Evolutionary conservation across 2,329 filamentous ascomycete species (phyloP).

Genomic region (Epichloe sp.): DNA sequence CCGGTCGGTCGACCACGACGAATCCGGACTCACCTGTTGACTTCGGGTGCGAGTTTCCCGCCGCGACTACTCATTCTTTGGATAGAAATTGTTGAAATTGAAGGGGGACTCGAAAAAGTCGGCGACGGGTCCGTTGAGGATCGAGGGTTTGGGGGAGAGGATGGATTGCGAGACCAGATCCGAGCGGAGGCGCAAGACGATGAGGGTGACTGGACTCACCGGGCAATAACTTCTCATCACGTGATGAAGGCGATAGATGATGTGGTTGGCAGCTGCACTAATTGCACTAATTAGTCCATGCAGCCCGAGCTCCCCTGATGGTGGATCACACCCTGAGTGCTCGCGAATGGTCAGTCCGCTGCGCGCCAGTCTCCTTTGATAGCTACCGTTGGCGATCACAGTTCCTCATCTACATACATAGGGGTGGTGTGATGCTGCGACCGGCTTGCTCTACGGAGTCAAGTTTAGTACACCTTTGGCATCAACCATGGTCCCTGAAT

Average conservation of each 20-base stretch:
- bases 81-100: conserved; percentile 21
- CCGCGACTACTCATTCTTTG: conserved; percentile 94
- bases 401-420: too few species aligned
- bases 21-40: conserved; percentile 60
- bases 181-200: conserved; percentile 15
- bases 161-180: conserved; percentile 18
- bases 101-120: conserved; percentile 17
- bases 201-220: conserved; percentile 15
- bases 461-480: too few species aligned
- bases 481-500: too few species aligned
- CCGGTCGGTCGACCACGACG: conserved; percentile 1
- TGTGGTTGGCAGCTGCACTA: not conserved
- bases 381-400: too few species aligned
- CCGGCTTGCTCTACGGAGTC: too few species aligned
- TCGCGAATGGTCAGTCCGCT: too few species aligned
- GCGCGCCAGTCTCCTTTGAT: too few species aligned
- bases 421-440: too few species aligned
- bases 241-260: conserved; percentile 11
- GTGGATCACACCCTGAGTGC: too few species aligned
- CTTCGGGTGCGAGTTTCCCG: conserved; percentile 97
- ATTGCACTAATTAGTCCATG: not conserved
- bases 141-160: conserved; percentile 15
- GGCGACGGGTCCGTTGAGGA: conserved; percentile 6
- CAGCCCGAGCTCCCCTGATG: too few species aligned
- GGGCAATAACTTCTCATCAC: conserved; percentile 11